Evolutionary conservation across 768 basidiomycete species (phyloP), one percentile per base, ranked within the genome.

Genomic region (Boletus eberwhitei): DNA sequence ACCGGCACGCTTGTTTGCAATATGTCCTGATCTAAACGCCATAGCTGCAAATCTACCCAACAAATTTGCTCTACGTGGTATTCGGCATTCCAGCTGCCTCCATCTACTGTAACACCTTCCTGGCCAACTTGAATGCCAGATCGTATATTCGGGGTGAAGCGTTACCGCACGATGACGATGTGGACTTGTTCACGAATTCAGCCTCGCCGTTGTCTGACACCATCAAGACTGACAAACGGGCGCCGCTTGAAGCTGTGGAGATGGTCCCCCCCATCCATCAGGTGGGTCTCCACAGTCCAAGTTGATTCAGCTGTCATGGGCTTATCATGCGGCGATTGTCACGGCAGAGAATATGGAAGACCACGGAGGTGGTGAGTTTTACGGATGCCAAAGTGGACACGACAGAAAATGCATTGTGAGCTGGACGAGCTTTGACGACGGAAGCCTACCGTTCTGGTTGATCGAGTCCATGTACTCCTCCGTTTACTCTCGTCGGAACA

Each of bases 81-180:
- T 56, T 64, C 19, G 31, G 29, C 1, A 14, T 64, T 16, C 58
- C 62, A 3, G 36, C 55, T 4, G 50, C 44, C 44, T n/a, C 53
- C 8, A 6, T 62, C 12, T 62, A 62, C 50, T 47, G 36, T 1
- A 60, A 61, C 17, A 61, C 60, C 4, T 19, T 58, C 4, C 52
- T 61, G 6, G 55, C 50, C 39, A 53, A 60, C 42, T 31, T 60
- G 39, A 60, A 60, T 2, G 46, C 34, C 0, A 48, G 59, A 55
- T 8, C 19, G 24, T 60, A 60, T 21, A 11, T 60, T 12, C 53
- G 47, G 12, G 46, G 41, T 41, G 41, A 35, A 5, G 19, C 1
- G 19, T 6, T 12, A n/a, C 21, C 4, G 14, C 31, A 13, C 2
- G 8, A 55, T 4, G 3, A 8, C 14, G 8, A 13, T 8, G 1